Evolutionary conservation across 139 green algal genomes (phyloP), one percentile per base, ranked within the genome.

Genomic region (Diplosphaera chodatii): DNA sequence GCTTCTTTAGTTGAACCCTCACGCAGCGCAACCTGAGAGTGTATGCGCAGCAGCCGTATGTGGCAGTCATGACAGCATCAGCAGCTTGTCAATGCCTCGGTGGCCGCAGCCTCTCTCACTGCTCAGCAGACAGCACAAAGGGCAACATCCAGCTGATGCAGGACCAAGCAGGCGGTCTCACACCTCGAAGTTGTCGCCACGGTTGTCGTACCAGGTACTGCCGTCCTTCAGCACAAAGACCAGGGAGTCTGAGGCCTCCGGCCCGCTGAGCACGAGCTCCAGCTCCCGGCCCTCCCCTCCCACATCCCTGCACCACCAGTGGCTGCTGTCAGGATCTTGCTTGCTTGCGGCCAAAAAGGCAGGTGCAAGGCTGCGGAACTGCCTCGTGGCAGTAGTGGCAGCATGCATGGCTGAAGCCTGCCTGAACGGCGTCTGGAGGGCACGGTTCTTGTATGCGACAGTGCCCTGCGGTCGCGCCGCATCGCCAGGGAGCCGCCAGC

Each of bases 141-240:
- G n/a, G n/a, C n/a, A n/a, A n/a, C n/a, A n/a, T n/a, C n/a, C n/a
- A n/a, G n/a, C n/a, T n/a, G n/a, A n/a, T n/a, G n/a, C n/a, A n/a
- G n/a, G n/a, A n/a, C n/a, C n/a, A n/a, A n/a, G n/a, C 10, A 48
- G 37, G 10, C 37, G 37, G 37, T 10, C 37, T 10, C 72, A 72
- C 34, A 96, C 70, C n/a, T 87, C 79, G 82, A 96, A 98, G 86
- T 98, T 98, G 69, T 67, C 77, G 67, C 85, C 86, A 33, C 89
- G 82, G 69, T 87, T 73, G 78, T 97, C 92, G 66, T 90, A 92
- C 37, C 73, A 66, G 25, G 84, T 94, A 8, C 78, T 77, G 18
- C 86, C 84, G 55, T 98, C 92, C 83, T 98, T 98, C 21, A 98
- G 55, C 40, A 98, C 95, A 82, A 98, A 98, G 77, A 96, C 94